Evolutionary conservation across 2,329 filamentous ascomycete genomes (phyloP).

Genomic region (Biscogniauxia mediterranea): DNA sequence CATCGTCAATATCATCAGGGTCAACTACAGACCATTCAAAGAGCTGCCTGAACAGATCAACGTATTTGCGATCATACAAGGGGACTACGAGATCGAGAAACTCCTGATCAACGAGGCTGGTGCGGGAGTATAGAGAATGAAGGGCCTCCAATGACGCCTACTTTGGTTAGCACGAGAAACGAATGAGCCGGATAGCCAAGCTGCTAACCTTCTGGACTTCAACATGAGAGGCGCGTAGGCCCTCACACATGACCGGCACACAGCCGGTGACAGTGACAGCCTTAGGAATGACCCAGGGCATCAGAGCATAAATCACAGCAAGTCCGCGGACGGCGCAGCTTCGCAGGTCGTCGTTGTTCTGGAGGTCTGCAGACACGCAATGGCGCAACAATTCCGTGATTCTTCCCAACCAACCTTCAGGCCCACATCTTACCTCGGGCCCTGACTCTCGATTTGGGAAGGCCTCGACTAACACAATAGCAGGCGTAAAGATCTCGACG

Average conservation of each 20-base stretch:
- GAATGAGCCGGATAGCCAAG: not conserved
- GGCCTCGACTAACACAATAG: slow-evolving; percentile 68
- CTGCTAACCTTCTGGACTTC: slow-evolving; percentile 68
- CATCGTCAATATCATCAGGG: slow-evolving; percentile 80
- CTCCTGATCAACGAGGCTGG: slow-evolving; percentile 72
- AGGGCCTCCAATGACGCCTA: slow-evolving; percentile 79
- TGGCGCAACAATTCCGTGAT: slow-evolving; percentile 71
- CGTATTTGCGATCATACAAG: slow-evolving; percentile 71
- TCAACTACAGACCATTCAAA: slow-evolving; percentile 80
- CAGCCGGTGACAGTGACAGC: slow-evolving; percentile 71
- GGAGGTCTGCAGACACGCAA: slow-evolving; percentile 65
- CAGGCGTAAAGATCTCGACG: slow-evolving; percentile 90
- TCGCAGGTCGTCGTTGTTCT: slow-evolving; percentile 65
- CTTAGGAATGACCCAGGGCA: slow-evolving; percentile 85
- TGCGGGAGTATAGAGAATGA: slow-evolving; percentile 76
- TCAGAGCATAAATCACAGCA: slow-evolving; percentile 71
- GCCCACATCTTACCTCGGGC: slow-evolving; percentile 69
- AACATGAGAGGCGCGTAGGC: slow-evolving; percentile 67
- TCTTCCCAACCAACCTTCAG: slow-evolving; percentile 84
- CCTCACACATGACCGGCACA: slow-evolving; percentile 67
- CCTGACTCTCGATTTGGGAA: slow-evolving; percentile 71
- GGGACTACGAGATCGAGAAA: slow-evolving; percentile 75
- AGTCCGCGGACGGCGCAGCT: slow-evolving; percentile 74
- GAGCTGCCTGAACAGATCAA: slow-evolving; percentile 69
- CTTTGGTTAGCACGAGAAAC: slow-evolving; percentile 8